Evolutionary conservation across 2,329 filamentous ascomycete genomes (phyloP), one percentile per base, ranked within the genome.

Genomic region (Didymella sp.): DNA sequence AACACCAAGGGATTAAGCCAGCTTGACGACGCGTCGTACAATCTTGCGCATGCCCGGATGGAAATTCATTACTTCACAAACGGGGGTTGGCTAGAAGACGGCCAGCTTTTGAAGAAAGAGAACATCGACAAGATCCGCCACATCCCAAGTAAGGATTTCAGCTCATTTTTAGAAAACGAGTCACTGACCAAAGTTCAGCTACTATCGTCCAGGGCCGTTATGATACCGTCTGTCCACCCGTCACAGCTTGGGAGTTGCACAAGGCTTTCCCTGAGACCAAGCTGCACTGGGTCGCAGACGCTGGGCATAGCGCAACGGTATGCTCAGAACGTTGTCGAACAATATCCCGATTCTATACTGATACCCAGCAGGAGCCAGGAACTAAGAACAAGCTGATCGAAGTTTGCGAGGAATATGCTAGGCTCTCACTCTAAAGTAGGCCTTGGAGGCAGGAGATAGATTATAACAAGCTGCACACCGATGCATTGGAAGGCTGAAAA

Each of bases 191-290:
- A 4, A 33, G 24, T 7, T 19, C 40, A 60, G 61, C 70, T 57
- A 71, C 71, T 9, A 79, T 81, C 35, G 71, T 81, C 13, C 78
- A 81, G 58, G 79, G 79, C 0, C 72, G 79, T n/a, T 79, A 80
- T 48, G 79, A 81, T 64, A 64, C 81, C 13, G 75, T 81, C 3
- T 80, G 78, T 58, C 77, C 79, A 5, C 73, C 78, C 3, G 72
- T 75, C 52, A 78, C 76, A 17, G 77, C 76, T 17, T 81, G 77
- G 76, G 75, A 77, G 11, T 52, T 81, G 33, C 76, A 80, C 48
- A 73, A 79, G 52, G 73, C 72, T 5, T 71, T 77, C 51, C 73
- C 74, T 4, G 64, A 71, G 51, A 73, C 73, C 6, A 70, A 61
- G 51, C 47, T 77, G 51, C 63, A 72, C 51, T 75, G 67, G 62